Conservation (phyloP, 306 rosid species). For the Rosa lucieae region DNA sequence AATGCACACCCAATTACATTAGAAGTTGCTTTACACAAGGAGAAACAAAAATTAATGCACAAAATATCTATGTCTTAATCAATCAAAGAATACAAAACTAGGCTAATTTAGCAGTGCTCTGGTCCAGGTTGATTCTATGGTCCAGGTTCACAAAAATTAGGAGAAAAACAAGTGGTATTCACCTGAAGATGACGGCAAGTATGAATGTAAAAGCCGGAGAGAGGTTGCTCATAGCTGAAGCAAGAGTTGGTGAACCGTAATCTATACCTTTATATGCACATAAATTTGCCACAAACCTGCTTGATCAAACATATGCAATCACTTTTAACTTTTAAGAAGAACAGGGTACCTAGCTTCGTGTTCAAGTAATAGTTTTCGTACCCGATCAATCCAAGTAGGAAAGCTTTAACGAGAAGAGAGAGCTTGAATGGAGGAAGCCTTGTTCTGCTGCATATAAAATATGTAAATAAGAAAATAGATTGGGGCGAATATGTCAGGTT, state of each 20-base stretch:
- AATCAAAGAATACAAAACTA: neutral
- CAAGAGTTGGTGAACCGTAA: slow-evolving; percentile 55
- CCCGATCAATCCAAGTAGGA: slow-evolving; percentile 55
- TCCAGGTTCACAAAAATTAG: neutral
- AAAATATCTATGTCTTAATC: neutral
- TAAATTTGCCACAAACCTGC: slow-evolving; percentile 30
- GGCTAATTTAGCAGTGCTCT: neutral
- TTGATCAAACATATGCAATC: neutral
- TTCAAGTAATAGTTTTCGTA: slow-evolving; percentile 10
- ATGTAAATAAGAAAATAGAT: neutral
- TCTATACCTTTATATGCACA: slow-evolving; percentile 47
- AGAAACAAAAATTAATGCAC: neutral
- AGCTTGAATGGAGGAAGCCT: slow-evolving; percentile 44
- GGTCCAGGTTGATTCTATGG: neutral
- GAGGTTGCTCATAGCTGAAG: slow-evolving; percentile 47
- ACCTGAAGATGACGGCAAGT: slow-evolving; percentile 60
- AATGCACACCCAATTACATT: neutral
- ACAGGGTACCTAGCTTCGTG: neutral
- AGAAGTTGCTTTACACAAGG: slow-evolving; percentile 8
- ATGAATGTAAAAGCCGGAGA: slow-evolving; percentile 55
- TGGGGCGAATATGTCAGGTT: neutral
- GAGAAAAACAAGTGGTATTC: neutral
- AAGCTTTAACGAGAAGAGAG: slow-evolving; percentile 33
- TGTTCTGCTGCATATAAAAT: slow-evolving; percentile 25
- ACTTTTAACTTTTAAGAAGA: neutral